Evolutionary conservation across 2,329 filamentous ascomycete genomes (phyloP).

Genomic region (Lachnellula subtilissima): DNA sequence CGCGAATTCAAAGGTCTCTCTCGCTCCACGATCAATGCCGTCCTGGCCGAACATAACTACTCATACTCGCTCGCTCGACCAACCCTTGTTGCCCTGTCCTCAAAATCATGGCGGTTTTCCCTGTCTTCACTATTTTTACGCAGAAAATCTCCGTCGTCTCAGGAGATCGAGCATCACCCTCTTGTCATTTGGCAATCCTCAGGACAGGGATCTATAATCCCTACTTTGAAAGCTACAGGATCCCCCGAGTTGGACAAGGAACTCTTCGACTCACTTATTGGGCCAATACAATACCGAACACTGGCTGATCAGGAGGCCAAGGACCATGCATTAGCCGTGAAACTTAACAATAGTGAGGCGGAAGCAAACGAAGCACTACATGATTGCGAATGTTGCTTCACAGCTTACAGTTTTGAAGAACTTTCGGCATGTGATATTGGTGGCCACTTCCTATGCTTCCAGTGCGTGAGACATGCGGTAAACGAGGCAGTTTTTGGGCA

Average conservation of each 20-base stretch:
- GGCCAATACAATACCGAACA: slow-evolving; percentile 45
- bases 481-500: slow-evolving; percentile 91
- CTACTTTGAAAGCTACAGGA: slow-evolving; percentile 61
- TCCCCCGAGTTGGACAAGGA: slow-evolving; percentile 60
- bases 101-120: slow-evolving; percentile 73
- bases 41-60: slow-evolving; percentile 76
- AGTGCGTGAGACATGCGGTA: slow-evolving; percentile 75
- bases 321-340: slow-evolving; percentile 49
- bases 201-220: slow-evolving; percentile 51
- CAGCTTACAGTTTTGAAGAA: slow-evolving; percentile 65
- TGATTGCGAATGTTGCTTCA: slow-evolving; percentile 78
- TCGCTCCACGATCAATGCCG: slow-evolving; percentile 68
- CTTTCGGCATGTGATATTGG: slow-evolving; percentile 65
- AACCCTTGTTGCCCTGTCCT: slow-evolving; percentile 63
- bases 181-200: slow-evolving; percentile 57
- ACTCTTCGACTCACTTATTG: slow-evolving; percentile 53
- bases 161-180: slow-evolving; percentile 55
- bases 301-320: slow-evolving; percentile 42
- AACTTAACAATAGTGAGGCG: slow-evolving; percentile 55
- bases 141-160: slow-evolving; percentile 50
- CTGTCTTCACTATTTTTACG: slow-evolving; percentile 67
- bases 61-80: slow-evolving; percentile 68
- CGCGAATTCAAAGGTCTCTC: slow-evolving; percentile 73
- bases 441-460: slow-evolving; percentile 72
- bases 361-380: slow-evolving; percentile 51